A percentile compares a stretch with the other conserved stretches of the same genome.
phyloP scores from a whole-genome alignment of 768 basidiomycete genomes.

The Termitomyces bulborhizus region DNA sequence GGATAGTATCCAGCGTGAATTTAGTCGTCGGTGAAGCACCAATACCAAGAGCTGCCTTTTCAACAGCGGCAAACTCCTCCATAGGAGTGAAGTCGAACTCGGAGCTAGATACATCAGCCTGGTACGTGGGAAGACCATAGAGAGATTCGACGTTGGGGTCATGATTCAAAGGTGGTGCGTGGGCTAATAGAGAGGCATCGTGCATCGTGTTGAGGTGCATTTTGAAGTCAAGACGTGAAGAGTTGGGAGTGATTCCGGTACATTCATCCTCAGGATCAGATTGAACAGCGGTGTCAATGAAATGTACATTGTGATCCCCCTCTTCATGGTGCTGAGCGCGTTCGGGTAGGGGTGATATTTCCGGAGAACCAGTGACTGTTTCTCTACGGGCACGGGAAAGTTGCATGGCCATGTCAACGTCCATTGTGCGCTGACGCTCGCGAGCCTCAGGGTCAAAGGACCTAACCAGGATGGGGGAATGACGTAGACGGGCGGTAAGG shows the following conservation, averaged over 20 bases:
- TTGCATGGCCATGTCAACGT: constrained; percentile 88
- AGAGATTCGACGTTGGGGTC: constrained; percentile 21
- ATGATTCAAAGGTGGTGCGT: constrained; percentile 1
- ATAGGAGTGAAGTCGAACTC: constrained; percentile 70
- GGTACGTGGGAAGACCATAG: constrained; percentile 63
- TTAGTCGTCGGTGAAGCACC: constrained; percentile 49
- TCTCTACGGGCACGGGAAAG: constrained; percentile 67
- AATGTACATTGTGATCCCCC: constrained; percentile 29
- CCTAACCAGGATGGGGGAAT: constrained; percentile 57
- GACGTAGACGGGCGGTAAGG: constrained; percentile 34
- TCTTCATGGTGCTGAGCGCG: constrained; percentile 15
- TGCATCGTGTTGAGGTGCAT: constrained; percentile 37
- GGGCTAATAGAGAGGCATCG: constrained; percentile 43
- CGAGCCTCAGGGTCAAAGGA: constrained; percentile 65
- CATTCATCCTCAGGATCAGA: constrained; percentile 14
- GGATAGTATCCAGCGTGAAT: constrained; percentile 26
- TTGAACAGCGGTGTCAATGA: constrained; percentile 15
- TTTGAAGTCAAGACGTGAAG: constrained; percentile 27
- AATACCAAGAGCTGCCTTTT: constrained; percentile 62
- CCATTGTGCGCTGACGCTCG: constrained; percentile 90
- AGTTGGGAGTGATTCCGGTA: constrained; percentile 12
- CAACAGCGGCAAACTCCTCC: constrained; percentile 70
- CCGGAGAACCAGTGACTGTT: constrained; percentile 37
- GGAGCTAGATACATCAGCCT: constrained; percentile 48
- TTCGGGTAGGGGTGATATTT: constrained; percentile 21